Evolutionary conservation across 192 early-diverging fungal genomes (phyloP), one percentile per base, ranked within the genome.

Genomic region (Podila horticola): DNA sequence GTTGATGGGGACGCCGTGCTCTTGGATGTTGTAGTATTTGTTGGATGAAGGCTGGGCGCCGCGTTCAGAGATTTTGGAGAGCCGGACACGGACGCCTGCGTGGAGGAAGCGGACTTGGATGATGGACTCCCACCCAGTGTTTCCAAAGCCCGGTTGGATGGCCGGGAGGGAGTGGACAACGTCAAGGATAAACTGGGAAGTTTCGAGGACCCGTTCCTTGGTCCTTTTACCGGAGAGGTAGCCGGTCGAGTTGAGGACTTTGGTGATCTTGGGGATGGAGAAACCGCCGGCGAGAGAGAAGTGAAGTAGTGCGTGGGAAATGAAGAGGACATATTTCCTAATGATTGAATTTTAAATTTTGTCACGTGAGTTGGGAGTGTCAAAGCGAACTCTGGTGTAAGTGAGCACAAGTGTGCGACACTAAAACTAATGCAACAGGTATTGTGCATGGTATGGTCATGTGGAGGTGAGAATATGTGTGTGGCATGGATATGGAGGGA

Each of bases 1-100:
- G 63, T 82, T 82, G 68, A 82, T 74, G 13, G 81, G 81, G 6
- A 82, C 64, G 15, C 73, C 81, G 13, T 63, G 50, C 20, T 68
- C 52, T 4, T 66, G 58, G 5, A 75, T 22, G 64, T 61, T 66
- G 41, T 74, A 74, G 26, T 52, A 62, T 30, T 69, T 75, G 41
- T 12, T 45, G 5, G 68, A 64, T 0, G 34, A 36, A 10, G 34
- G 34, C 15, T 75, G 81, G 10, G 62, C 48, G 1, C 51, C 33
- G 49, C 68, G 61, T 1, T 36, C 34, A 11, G 41, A 45, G 41
- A 82, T 64, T 29, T 63, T 69, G 24, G 33, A 34, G 2, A 82
- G 57, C 4, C 73, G 66, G 10, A 52, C 19, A 1, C 81, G 81
- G 15, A 82, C 81, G 4, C 57, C 58, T 11, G 81, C 61, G 30